Percentiles rank a stretch among this genome's conserved stretches.
phyloP scores from a whole-genome alignment of 345 rosid species.

The Toxicodendron radicans region DNA sequence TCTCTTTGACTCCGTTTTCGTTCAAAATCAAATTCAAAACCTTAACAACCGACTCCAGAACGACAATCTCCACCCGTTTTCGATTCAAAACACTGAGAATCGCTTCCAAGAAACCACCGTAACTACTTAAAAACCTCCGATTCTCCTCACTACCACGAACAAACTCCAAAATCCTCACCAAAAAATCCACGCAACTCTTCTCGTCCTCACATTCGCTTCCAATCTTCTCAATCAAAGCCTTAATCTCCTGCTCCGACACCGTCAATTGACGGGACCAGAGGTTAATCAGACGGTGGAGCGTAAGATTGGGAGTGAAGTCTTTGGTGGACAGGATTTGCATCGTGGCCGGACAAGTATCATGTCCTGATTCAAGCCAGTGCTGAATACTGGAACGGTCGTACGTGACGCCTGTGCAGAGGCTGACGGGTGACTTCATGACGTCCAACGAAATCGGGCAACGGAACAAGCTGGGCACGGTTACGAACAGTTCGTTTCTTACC shows the following conservation, averaged over 20 bases:
- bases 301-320: slow-evolving; percentile 49
- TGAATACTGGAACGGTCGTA: slow-evolving; percentile 58
- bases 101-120: slow-evolving; percentile 33
- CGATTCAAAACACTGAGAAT: slow-evolving; percentile 28
- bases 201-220: slow-evolving; percentile 5
- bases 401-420: slow-evolving; percentile 60
- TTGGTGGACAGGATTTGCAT: slow-evolving; percentile 48
- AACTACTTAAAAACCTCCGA: slow-evolving; percentile 30
- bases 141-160: slow-evolving; percentile 33
- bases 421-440: slow-evolving; percentile 60
- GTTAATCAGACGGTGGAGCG: slow-evolving; percentile 49
- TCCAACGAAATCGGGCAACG: slow-evolving; percentile 56
- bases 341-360: slow-evolving; percentile 59
- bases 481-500: slow-evolving; percentile 42
- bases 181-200: background rate
- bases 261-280: slow-evolving; percentile 29
- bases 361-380: slow-evolving; percentile 54
- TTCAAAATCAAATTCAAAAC: slow-evolving; percentile 30
- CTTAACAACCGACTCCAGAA: slow-evolving; percentile 30
- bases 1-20: slow-evolving; percentile 25
- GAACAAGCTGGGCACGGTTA: slow-evolving; percentile 50
- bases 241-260: slow-evolving; percentile 23
- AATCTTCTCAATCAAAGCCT: slow-evolving; percentile 9
- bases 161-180: slow-evolving; percentile 27
- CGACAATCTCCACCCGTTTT: slow-evolving; percentile 15